Percentiles rank a stretch among this genome's conserved stretches.
phyloP scores from a whole-genome alignment of 495 filamentous ascomycete genomes.

The Cryomyces minteri region DNA sequence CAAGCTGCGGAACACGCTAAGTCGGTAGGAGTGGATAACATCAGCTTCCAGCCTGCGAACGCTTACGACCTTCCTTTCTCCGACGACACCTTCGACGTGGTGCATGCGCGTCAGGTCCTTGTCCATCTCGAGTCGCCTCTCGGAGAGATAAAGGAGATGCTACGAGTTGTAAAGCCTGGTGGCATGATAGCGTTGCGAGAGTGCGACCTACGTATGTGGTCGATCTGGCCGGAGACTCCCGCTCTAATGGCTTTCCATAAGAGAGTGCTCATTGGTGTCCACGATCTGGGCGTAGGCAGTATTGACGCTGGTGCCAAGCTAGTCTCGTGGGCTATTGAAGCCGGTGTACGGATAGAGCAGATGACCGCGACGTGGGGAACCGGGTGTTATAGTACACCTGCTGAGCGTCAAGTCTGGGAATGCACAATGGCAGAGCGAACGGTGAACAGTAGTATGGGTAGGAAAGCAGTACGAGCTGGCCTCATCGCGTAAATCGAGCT shows the following conservation, averaged over 20 bases:
- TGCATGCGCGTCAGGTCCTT: conserved; percentile 34
- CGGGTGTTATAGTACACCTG: too few species aligned
- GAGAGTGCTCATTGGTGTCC: too few species aligned
- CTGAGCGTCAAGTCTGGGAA: too few species aligned
- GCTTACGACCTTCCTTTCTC: conserved; percentile 10
- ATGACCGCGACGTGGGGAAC: too few species aligned
- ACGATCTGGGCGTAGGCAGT: too few species aligned
- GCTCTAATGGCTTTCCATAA: conserved; percentile 20
- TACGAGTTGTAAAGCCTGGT: conserved; percentile 27
- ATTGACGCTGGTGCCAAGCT: too few species aligned
- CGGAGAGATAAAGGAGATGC: conserved; percentile 28
- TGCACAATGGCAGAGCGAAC: too few species aligned
- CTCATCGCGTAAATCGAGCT: too few species aligned
- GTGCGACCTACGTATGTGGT: neutral
- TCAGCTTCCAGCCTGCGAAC: conserved; percentile 1
- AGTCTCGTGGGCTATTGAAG: too few species aligned
- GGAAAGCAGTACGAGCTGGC: too few species aligned
- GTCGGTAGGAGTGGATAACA: neutral
- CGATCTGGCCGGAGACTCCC: conserved; percentile 18
- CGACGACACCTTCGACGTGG: conserved; percentile 36
- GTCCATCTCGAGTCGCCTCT: conserved; percentile 29
- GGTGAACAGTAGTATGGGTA: too few species aligned
- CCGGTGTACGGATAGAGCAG: too few species aligned
- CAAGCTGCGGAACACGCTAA: neutral
- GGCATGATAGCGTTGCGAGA: conserved; percentile 28